Evolutionary conservation across 2,329 filamentous ascomycete species (phyloP).

Genomic region (Fusarium chlamydosporum): DNA sequence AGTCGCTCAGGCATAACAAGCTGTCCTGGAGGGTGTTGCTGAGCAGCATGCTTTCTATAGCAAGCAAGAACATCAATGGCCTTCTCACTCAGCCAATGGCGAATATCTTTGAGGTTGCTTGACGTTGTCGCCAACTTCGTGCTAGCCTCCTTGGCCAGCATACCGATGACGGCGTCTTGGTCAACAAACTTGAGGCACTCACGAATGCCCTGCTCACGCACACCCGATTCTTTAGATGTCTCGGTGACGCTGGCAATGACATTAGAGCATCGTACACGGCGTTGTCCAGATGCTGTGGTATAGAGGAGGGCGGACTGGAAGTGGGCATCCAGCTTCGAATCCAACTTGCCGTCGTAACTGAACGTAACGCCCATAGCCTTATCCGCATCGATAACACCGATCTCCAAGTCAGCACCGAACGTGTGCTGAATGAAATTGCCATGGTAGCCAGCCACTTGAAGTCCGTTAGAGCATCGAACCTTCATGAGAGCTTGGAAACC

Average conservation of each 20-base stretch:
- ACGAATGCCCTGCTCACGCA: conserved; percentile 70
- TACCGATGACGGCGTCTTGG: conserved; percentile 89
- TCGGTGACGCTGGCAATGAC: conserved; percentile 93
- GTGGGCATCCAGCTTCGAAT: conserved; percentile 94
- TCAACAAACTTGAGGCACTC: conserved; percentile 94
- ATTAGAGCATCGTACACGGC: conserved; percentile 92
- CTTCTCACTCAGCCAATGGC: conserved; percentile 86
- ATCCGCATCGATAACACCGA: conserved; percentile 92
- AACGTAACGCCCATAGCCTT: conserved; percentile 94
- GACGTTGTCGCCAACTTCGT: conserved; percentile 81
- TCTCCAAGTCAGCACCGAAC: conserved; percentile 93
- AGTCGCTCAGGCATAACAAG: conserved; percentile 95
- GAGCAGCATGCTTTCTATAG: conserved; percentile 92
- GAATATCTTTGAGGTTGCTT: conserved; percentile 85
- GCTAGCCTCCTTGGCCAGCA: conserved; percentile 94
- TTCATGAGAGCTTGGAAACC: conserved; percentile 98
- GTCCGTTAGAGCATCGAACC: conserved; percentile 95
- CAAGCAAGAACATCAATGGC: conserved; percentile 92
- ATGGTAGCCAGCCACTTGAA: conserved; percentile 94
- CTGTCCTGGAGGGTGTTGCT: conserved; percentile 89
- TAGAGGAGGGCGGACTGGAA: conserved; percentile 97
- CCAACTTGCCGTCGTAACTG: conserved; percentile 96
- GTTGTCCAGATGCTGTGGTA: conserved; percentile 89
- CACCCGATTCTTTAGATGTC: conserved; percentile 58
- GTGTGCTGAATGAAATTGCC: conserved; percentile 97